A percentile compares a stretch with the other conserved stretches of the same genome.
Conservation (phyloP, 306 rosid genomes). For the Prunus salicina region DNA sequence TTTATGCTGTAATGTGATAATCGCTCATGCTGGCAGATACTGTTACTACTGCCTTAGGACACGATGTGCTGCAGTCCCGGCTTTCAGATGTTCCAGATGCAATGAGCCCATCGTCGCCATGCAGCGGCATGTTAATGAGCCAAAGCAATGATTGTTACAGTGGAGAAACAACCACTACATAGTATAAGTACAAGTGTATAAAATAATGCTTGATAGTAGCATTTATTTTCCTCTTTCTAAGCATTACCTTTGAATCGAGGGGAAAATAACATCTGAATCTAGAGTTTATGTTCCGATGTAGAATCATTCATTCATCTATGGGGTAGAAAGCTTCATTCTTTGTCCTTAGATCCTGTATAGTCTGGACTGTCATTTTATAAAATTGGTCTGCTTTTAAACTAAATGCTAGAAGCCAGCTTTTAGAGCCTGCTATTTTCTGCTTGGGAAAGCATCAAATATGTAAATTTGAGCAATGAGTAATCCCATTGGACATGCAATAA, state of each 20-base stretch:
- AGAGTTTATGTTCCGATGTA: slow-evolving; percentile 13
- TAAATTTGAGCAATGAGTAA: too few species aligned
- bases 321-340: slow-evolving; percentile 31
- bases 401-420: not conserved
- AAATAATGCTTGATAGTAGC: slow-evolving; percentile 37
- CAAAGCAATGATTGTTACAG: slow-evolving; percentile 33
- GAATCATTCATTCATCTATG: slow-evolving; percentile 23
- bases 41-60: slow-evolving; percentile 98
- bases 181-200: slow-evolving; percentile 28
- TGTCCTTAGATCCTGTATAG: not conserved
- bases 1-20: not conserved
- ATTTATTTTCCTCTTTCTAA: slow-evolving; percentile 16
- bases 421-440: too few species aligned
- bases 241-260: slow-evolving; percentile 25
- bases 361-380: not conserved
- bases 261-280: slow-evolving; percentile 22
- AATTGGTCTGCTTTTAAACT: not conserved
- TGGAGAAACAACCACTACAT: slow-evolving; percentile 28
- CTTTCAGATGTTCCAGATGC: slow-evolving; percentile 92
- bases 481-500: too few species aligned
- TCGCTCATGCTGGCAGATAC: slow-evolving; percentile 50
- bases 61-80: slow-evolving; percentile 77
- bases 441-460: too few species aligned
- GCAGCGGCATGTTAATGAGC: slow-evolving; percentile 59
- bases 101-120: slow-evolving; percentile 79